Evolutionary conservation across 2,329 filamentous ascomycete genomes (phyloP).

Genomic region (Xylaria sp.): DNA sequence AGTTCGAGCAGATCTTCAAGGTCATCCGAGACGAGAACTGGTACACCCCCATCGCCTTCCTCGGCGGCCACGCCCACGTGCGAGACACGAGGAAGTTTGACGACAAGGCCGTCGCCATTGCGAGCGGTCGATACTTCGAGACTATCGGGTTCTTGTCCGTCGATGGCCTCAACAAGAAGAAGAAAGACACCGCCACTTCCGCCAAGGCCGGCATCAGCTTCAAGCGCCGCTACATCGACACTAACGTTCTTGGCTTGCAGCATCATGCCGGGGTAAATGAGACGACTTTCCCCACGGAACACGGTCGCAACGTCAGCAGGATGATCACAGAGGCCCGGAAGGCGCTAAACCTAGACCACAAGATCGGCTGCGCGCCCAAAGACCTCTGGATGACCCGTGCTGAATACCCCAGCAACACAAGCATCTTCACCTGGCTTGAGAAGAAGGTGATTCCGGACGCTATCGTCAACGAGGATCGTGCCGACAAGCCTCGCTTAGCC

Average conservation of each 20-base stretch:
- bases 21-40: conserved; percentile 80
- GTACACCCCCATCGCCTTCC: conserved; percentile 88
- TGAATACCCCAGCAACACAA: conserved; percentile 76
- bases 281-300: conserved; percentile 77
- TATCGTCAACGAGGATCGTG: conserved; percentile 65
- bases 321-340: conserved; percentile 76
- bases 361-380: conserved; percentile 84
- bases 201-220: conserved; percentile 65
- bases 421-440: conserved; percentile 84
- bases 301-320: conserved; percentile 75
- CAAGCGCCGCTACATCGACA: conserved; percentile 88
- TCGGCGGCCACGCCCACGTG: conserved; percentile 90
- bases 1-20: conserved; percentile 80
- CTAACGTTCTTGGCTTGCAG: conserved; percentile 85
- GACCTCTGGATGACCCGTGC: conserved; percentile 84
- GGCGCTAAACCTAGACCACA: conserved; percentile 75
- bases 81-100: conserved; percentile 86
- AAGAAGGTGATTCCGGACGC: conserved; percentile 77
- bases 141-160: conserved; percentile 95
- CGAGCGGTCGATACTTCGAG: conserved; percentile 92
- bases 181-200: conserved; percentile 43
- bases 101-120: conserved; percentile 78
- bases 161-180: conserved; percentile 64
- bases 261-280: conserved; percentile 80
- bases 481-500: conserved; percentile 72